Evolutionary conservation across 176 grass and related monocot species (phyloP).

Genomic region (Juncus inflexus): DNA sequence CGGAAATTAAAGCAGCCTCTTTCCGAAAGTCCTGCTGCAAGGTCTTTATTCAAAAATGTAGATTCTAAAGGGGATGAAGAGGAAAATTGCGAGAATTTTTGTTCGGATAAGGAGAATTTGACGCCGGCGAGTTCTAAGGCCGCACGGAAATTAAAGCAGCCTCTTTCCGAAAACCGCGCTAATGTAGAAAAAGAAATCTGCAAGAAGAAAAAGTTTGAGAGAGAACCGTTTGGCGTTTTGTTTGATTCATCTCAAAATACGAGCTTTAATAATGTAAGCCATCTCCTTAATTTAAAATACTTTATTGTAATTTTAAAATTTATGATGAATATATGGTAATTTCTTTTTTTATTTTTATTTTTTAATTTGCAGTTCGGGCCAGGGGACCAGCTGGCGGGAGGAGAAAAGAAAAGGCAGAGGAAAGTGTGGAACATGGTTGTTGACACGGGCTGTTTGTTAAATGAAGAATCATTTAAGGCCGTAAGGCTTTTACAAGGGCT

Average conservation of each 20-base stretch:
- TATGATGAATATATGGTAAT: not conserved
- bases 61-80: slow-evolving; percentile 21
- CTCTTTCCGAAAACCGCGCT: slow-evolving; percentile 23
- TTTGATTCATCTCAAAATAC: slow-evolving; percentile 23
- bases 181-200: slow-evolving; percentile 29
- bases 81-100: slow-evolving; percentile 37
- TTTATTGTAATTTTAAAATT: not conserved
- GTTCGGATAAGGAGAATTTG: slow-evolving; percentile 48
- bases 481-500: slow-evolving; percentile 66
- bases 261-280: slow-evolving; percentile 6
- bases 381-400: slow-evolving; percentile 6
- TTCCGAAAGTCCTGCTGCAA: too few species aligned
- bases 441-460: slow-evolving; percentile 62
- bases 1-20: slow-evolving; percentile 36
- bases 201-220: slow-evolving; percentile 42
- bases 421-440: slow-evolving; percentile 82
- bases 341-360: too few species aligned
- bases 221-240: slow-evolving; percentile 12
- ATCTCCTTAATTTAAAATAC: not conserved
- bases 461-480: slow-evolving; percentile 65
- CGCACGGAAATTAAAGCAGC: slow-evolving; percentile 25
- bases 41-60: too few species aligned
- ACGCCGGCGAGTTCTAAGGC: too few species aligned
- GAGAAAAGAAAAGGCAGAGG: slow-evolving; percentile 33
- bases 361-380: slow-evolving; percentile 14